phyloP scores from a whole-genome alignment of 2,329 filamentous ascomycete genomes.

The Cercospora sp. region DNA sequence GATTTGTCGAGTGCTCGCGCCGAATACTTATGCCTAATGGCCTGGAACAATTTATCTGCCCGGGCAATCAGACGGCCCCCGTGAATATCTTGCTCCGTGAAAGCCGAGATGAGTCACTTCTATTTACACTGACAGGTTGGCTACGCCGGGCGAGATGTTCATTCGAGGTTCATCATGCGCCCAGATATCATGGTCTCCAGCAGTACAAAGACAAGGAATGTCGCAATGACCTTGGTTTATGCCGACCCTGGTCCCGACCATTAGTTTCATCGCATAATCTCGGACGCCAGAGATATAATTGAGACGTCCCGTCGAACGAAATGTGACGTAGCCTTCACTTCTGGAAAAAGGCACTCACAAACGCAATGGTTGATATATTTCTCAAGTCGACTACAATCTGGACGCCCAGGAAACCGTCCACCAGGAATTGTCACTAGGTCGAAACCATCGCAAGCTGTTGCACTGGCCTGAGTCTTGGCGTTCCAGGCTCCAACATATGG shows the following conservation, averaged over 20 bases:
- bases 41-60: constrained; percentile 3
- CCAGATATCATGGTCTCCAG: not conserved
- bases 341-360: not conserved
- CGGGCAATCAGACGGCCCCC: not conserved
- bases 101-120: constrained; percentile 13
- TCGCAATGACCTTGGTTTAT: constrained; percentile 2
- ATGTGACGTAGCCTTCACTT: not conserved
- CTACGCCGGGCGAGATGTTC: not conserved
- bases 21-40: constrained; percentile 5
- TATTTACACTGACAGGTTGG: not conserved
- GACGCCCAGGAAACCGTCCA: not conserved
- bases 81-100: not conserved
- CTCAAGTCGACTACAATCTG: not conserved
- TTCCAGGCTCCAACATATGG: not conserved
- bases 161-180: not conserved
- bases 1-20: not conserved
- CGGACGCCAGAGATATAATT: not conserved
- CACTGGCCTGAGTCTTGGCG: not conserved
- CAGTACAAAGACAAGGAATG: not conserved
- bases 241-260: not conserved
- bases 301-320: not conserved
- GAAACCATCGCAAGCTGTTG: not conserved
- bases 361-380: not conserved
- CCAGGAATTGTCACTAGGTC: not conserved
- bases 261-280: constrained; percentile 4